Evolutionary conservation across 306 rosid genomes (phyloP).

Genomic region (Inga laurina): DNA sequence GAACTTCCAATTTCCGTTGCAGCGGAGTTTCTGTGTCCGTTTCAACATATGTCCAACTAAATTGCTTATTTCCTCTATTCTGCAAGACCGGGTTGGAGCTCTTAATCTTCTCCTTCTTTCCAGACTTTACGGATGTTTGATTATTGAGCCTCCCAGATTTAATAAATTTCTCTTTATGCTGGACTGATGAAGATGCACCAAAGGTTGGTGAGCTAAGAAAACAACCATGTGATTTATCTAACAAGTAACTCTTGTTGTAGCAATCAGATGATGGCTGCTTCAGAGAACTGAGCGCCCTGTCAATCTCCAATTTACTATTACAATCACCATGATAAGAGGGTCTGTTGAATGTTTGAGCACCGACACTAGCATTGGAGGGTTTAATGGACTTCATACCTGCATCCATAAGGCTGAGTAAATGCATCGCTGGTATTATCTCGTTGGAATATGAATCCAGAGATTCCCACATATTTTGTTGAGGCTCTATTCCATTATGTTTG

Average conservation of each 20-base stretch:
- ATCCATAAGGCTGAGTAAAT: conserved; percentile 70
- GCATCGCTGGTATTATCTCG: conserved; percentile 72
- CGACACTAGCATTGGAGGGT: conserved; percentile 39
- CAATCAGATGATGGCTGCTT: conserved; percentile 30
- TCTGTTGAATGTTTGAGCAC: conserved; percentile 38
- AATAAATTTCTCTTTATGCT: conserved; percentile 29
- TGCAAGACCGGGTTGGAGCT: conserved; percentile 31
- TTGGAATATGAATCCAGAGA: conserved; percentile 56
- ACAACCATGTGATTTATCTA: conserved; percentile 42
- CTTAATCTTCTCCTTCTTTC: conserved; percentile 40
- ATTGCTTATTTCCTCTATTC: conserved; percentile 31
- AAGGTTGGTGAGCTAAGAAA: conserved; percentile 37
- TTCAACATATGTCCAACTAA: conserved; percentile 26
- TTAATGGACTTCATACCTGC: conserved; percentile 55
- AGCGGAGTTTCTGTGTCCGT: conserved; percentile 35
- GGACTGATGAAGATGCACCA: conserved; percentile 47
- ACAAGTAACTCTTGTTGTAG: conserved; percentile 28
- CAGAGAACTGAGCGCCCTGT: conserved; percentile 33
- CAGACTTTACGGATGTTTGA: conserved; percentile 40
- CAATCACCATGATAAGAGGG: conserved; percentile 40
- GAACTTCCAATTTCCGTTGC: conserved; percentile 30
- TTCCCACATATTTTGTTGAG: conserved; percentile 35
- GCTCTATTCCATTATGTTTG: conserved; percentile 40
- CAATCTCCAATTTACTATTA: conserved; percentile 38
- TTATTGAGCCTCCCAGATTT: conserved; percentile 31